phyloP scores from a whole-genome alignment of 1,284 basidiomycete species.

The Thelephora terrestris region DNA sequence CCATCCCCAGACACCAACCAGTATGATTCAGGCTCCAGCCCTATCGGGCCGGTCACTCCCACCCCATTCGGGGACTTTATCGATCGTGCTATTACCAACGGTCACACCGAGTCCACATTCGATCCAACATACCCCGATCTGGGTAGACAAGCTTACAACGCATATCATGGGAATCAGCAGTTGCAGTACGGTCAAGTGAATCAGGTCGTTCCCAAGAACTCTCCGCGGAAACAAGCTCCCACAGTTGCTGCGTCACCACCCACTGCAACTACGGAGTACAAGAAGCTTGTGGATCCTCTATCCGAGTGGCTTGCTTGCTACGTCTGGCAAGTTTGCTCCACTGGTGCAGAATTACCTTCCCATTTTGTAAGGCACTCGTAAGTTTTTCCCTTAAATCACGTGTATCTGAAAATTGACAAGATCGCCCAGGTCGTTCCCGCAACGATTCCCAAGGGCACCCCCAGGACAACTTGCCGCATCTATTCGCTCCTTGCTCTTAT shows the following conservation, averaged over 20 bases:
- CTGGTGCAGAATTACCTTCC: slow-evolving; percentile 46
- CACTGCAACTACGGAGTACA: slow-evolving; percentile 46
- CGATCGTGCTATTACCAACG: slow-evolving; percentile 53
- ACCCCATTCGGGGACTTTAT: slow-evolving; percentile 60
- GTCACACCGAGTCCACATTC: slow-evolving; percentile 10
- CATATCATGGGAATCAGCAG: background rate
- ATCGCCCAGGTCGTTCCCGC: slow-evolving; percentile 20
- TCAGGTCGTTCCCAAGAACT: background rate
- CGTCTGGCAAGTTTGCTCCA: slow-evolving; percentile 71
- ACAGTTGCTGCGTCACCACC: background rate
- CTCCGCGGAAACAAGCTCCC: background rate
- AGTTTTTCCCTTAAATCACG: slow-evolving; percentile 8
- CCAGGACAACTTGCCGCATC: slow-evolving; percentile 50
- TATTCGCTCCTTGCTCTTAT: slow-evolving; percentile 62
- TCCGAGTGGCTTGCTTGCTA: slow-evolving; percentile 69
- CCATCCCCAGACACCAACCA: slow-evolving; percentile 45
- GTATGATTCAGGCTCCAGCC: slow-evolving; percentile 51
- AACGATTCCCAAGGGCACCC: slow-evolving; percentile 34
- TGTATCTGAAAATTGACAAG: slow-evolving; percentile 10
- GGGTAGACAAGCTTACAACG: background rate
- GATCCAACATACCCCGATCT: slow-evolving; percentile 4
- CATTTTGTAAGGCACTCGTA: slow-evolving; percentile 22
- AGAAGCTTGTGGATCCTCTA: slow-evolving; percentile 62
- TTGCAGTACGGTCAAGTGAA: background rate
- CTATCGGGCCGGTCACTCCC: slow-evolving; percentile 52